Evolutionary conservation across 2,329 filamentous ascomycete genomes (phyloP).

Genomic region (Fusarium udum): DNA sequence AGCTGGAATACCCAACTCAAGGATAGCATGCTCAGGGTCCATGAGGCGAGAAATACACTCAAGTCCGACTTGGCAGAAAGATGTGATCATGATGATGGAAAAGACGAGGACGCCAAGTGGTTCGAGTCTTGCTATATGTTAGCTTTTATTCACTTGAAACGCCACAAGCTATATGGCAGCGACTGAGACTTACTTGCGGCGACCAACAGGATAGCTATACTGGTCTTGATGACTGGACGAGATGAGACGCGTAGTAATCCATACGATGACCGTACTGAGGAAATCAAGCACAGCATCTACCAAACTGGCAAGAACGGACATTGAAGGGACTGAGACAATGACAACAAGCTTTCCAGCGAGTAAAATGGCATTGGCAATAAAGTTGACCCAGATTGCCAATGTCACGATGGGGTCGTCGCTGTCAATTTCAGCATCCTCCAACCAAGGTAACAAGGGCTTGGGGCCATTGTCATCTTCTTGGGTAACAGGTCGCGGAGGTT

Average conservation of each 20-base stretch:
- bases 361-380: conserved; percentile 79
- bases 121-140: conserved; percentile 65
- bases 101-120: conserved; percentile 85
- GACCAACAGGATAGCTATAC: conserved; percentile 81
- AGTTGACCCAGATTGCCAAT: conserved; percentile 88
- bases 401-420: conserved; percentile 80
- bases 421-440: conserved; percentile 77
- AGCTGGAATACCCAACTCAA: conserved; percentile 77
- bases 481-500: conserved; percentile 24
- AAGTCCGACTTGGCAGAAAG: conserved; percentile 80
- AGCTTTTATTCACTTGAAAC: conserved; percentile 10
- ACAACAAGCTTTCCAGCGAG: conserved; percentile 81
- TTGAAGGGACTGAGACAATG: conserved; percentile 79
- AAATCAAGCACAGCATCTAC: conserved; percentile 85
- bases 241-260: conserved; percentile 79
- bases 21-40: conserved; percentile 69
- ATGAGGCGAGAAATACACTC: conserved; percentile 74
- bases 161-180: background rate
- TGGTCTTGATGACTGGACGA: conserved; percentile 71
- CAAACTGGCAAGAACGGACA: conserved; percentile 81
- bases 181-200: conserved; percentile 58
- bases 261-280: conserved; percentile 82
- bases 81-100: conserved; percentile 86
- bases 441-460: conserved; percentile 71
- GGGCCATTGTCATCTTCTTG: conserved; percentile 48